Base-by-base conservation (phyloP, 495 filamentous ascomycete species). In the Amorphotheca resinae region DNA sequence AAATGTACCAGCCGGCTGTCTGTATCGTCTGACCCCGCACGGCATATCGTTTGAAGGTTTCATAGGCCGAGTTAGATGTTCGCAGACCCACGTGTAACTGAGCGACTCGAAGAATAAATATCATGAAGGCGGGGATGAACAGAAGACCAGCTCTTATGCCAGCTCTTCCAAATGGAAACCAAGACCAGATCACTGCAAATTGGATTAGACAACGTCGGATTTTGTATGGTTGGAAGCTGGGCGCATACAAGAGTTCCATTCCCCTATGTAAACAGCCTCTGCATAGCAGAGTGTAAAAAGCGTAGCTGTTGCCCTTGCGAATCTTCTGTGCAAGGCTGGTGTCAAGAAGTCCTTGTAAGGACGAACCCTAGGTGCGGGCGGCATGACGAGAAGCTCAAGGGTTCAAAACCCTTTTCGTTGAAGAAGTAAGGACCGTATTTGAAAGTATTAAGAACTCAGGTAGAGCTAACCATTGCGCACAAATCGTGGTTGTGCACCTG, bases 241-340 rank as follows among this genome's bases (percentile, higher is more conserved):
- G 44, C 18, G 34, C 45, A 49, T 40, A 87, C 82, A 70, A 8
- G 77, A 80, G 52, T 73, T 64, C 68, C 79, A 85, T 49, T 72
- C 72, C 9, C 78, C 80, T 48, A 93, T 70, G 26, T 76, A 56
- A 48, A 93, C 59, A 39, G 84, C 69, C 49, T 83, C 72, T n/a
- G 73, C 18, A 59, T 93, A 96, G 61, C 82, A 84, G 46, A 84
- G 63, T 12, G 68, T 59, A 11, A 89, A 55, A 6, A 82, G 60
- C 30, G 84, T 57, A 25, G 72, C 60, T 34, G 79, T 80, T 22
- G 86, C 84, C 41, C 73, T 72, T 31, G 79, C 77, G 67, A 95
- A 96, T 45, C 87, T 72, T 50, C 84, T 72, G 59, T 98, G 91
- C 41, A 96, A 64, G 31, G 83, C 74, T 25, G 91, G 88, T 30